Conservation (phyloP, 495 filamentous ascomycete genomes). For the Neurospora africana region DNA sequence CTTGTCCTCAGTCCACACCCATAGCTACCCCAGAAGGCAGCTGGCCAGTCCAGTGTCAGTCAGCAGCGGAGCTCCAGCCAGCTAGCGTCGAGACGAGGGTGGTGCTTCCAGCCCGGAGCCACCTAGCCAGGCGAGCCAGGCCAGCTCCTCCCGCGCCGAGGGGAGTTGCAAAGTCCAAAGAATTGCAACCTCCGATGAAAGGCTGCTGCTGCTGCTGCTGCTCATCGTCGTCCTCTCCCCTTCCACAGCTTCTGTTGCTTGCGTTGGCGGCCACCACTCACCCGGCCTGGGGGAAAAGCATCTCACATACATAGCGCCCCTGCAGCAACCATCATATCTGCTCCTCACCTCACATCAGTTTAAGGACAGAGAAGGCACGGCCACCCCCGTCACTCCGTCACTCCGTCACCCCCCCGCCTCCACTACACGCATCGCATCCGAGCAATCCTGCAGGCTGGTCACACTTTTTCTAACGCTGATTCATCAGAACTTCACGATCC, state of each 20-base stretch:
- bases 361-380: not conserved
- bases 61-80: not conserved
- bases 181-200: not conserved
- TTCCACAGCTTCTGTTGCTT: not conserved
- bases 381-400: conserved; percentile 3
- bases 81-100: not conserved
- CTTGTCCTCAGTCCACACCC: not conserved
- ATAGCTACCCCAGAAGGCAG: not conserved
- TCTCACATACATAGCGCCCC: not conserved
- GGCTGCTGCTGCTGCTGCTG: not conserved
- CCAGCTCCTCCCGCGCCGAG: not conserved
- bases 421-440: conserved; percentile 17
- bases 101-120: not conserved
- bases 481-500: conserved; percentile 14
- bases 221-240: not conserved
- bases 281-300: conserved; percentile 12
- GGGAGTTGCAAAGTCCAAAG: not conserved
- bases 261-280: conserved; percentile 4
- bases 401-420: conserved; percentile 12
- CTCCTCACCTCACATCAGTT: not conserved
- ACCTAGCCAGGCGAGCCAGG: not conserved
- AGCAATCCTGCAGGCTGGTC: conserved; percentile 24
- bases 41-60: not conserved
- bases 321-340: conserved; percentile 5
- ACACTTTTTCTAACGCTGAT: conserved; percentile 22